Base-by-base conservation (phyloP, 306 rosid genomes). In the Lupinus albus region DNA sequence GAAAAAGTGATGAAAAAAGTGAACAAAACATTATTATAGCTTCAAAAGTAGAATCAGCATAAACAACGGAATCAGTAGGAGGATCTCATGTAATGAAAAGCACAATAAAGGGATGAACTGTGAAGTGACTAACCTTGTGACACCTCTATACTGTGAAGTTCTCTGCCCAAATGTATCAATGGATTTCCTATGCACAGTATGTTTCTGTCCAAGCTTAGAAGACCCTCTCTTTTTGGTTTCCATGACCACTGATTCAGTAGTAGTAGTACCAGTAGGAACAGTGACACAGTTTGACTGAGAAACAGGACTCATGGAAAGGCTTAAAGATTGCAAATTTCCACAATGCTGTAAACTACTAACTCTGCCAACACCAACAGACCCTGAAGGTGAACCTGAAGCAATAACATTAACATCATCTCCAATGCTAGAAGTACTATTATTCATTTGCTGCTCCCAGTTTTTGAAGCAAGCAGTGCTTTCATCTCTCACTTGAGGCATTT, bases 131-230 rank as follows among this genome's bases (percentile, higher is more conserved):
- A 58, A 92, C 98, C 98, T 89, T 8, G 98, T 87, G 2, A 92
- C 98, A 0, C 98, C 98, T 87, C 98, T 80, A 35, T 80, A 89
- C 88, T 92, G 98, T 1, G 98, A 92, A n/a, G 98, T 89, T 79
- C 98, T 83, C 73, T 89, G 98, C 3, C 98, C 96, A 54, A 89
- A 92, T 61, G 98, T 89, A 74, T 89, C 95, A 44, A 92, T 79
- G 66, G 95, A 87, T 84, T 92, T 92, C 75, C 98, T 84, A 71
- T 92, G 96, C 11, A 85, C 85, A 38, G 95, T 80, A 71, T 92
- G 92, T 81, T 89, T 92, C 32, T 75, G 87, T 0, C 80, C 80
- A 12, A 78, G 55, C 61, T 85, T 87, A 32, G 59, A 68, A 16
- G 82, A n/a, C 14, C 86, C 91, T 84, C 96, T 85, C 73, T 89